Base-by-base conservation (phyloP, 2,329 filamentous ascomycete species). In the Exserohilum rostratum region DNA sequence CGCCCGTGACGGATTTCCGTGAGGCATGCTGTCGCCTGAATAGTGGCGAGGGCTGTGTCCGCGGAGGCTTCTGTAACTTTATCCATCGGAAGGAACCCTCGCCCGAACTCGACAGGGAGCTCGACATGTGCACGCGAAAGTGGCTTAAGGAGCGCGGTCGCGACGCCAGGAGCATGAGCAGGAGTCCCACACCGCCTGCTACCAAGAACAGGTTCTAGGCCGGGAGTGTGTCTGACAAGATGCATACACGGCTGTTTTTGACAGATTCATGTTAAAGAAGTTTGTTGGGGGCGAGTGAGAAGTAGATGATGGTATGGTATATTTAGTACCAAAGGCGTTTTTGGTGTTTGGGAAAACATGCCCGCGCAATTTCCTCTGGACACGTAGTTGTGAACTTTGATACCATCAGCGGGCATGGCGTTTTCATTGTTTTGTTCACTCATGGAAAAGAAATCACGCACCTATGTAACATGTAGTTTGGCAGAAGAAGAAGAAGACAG, bases 1-100 rank as follows among this genome's bases (percentile, higher is more conserved):
- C 88, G 48, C 95, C 95, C 66, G 95, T 99, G 52, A 99, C 95
- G 61, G 95, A 99, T 79, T 99, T 99, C 78, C 85, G 95, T 74
- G 95, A 99, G 81, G 95, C 95, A 15, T 99, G 95, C 77, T 99
- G 95, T 79, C 86, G 95, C 50, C 83, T 98, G 22, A 99, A 99
- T 73, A 90, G 86, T 34, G 95, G 95, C 59, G 95, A 98, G 77
- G 95, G 95, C 39, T 99, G 95, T 78, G 92, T 96, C 38, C 85
- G 95, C 62, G 95, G 93, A 60, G 95, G 95, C 29, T 98, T 98
- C 82, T 99, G 95, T 84, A 99, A 99, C 78, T 99, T 99, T 77
- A 99, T 99, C 64, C 95, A 99, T 76, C 86, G 95, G 72, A 99
- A 99, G 82, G 95, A 98, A 74, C 95, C 95, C 3, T 86, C 85